These are phyloP conservation scores for Rhytidiadelphus loreus DNA, from an alignment of 225 moss, liverwort and hornwort species.

Conservation along the genomic window DNA sequence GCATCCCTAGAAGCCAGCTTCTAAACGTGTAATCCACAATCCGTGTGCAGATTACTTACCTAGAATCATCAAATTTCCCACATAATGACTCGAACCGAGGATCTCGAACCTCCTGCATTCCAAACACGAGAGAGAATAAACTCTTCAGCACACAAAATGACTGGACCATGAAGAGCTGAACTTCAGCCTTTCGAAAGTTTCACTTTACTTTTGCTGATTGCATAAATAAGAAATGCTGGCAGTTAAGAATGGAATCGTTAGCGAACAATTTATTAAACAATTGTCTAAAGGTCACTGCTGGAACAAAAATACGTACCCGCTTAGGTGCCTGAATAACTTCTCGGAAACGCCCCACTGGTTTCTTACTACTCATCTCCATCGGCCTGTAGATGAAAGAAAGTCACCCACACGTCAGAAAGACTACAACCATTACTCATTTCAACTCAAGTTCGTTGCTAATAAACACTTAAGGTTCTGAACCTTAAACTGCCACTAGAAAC, in stretches of 20 bases:
- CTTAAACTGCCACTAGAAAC: background rate
- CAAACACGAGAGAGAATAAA: background rate
- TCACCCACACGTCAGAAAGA: background rate
- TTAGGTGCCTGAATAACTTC: constrained; percentile 91
- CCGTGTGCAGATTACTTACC: background rate
- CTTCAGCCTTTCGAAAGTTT: background rate
- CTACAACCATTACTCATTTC: background rate
- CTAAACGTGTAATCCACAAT: background rate
- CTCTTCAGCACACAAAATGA: background rate
- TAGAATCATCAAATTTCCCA: constrained; percentile 79
- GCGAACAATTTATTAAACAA: background rate
- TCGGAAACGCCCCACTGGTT: constrained; percentile 78
- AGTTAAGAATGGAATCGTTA: background rate
- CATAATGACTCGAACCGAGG: constrained; percentile 89
- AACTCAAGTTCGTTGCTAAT: background rate
- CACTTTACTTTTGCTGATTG: background rate
- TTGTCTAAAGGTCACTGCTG: background rate
- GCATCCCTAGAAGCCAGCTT: background rate
- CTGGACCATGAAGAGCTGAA: background rate
- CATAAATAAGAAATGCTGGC: background rate
- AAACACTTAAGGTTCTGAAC: background rate
- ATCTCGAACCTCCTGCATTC: constrained; percentile 72
- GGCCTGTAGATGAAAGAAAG: constrained; percentile 43
- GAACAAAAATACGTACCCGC: constrained; percentile 30
- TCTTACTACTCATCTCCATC: constrained; percentile 84